phyloP scores from a whole-genome alignment of 495 filamentous ascomycete genomes.

The Podospora australis region DNA sequence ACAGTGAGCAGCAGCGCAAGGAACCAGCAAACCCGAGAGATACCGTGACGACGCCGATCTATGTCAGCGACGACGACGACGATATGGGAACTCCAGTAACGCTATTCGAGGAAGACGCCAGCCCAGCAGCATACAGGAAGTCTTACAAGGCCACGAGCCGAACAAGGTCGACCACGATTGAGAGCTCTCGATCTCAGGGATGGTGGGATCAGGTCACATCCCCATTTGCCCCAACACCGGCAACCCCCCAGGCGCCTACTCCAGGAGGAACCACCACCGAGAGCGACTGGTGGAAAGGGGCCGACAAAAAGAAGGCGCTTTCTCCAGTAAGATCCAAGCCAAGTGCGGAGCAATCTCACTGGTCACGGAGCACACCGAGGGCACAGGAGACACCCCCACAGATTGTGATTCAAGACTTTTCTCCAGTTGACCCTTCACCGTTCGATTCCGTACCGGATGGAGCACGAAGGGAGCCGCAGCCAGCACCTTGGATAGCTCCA shows the following conservation, averaged over 20 bases:
- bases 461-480: not conserved
- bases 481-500: not conserved
- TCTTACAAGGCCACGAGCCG: slow-evolving; percentile 24
- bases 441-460: slow-evolving; percentile 2
- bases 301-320: slow-evolving; percentile 24
- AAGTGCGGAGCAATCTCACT: slow-evolving; percentile 12
- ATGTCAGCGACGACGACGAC: slow-evolving; percentile 26
- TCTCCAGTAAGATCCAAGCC: slow-evolving; percentile 9
- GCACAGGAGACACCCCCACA: slow-evolving; percentile 1
- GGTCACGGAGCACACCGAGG: not conserved
- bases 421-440: slow-evolving; percentile 12
- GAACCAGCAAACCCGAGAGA: slow-evolving; percentile 7
- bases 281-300: slow-evolving; percentile 33
- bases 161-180: slow-evolving; percentile 27
- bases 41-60: slow-evolving; percentile 15
- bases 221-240: slow-evolving; percentile 48
- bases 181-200: slow-evolving; percentile 58
- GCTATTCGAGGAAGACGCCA: slow-evolving; percentile 45
- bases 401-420: slow-evolving; percentile 14
- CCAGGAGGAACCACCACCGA: not conserved
- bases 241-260: slow-evolving; percentile 11
- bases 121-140: slow-evolving; percentile 26
- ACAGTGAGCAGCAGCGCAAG: not conserved
- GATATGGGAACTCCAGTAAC: slow-evolving; percentile 36
- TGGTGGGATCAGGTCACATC: slow-evolving; percentile 89